Evolutionary conservation across 176 grass and related monocot genomes (phyloP).

Genomic region (Leersia perrieri): DNA sequence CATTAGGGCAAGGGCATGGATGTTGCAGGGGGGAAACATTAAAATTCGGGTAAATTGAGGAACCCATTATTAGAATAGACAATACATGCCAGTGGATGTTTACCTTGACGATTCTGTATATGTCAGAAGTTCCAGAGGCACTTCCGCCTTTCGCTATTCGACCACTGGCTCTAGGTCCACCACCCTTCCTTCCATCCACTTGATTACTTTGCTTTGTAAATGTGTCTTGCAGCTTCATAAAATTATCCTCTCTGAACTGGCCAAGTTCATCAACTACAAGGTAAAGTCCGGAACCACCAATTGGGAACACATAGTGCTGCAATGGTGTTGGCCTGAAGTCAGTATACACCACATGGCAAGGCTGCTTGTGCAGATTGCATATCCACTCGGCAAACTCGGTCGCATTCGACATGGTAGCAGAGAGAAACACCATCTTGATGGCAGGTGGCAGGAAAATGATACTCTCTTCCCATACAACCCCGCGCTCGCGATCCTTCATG

Average conservation of each 20-base stretch:
- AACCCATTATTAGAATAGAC: no score
- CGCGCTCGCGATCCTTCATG: constrained; percentile 97
- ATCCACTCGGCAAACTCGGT: constrained; percentile 99
- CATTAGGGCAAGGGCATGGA: not conserved
- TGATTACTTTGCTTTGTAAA: constrained; percentile 61
- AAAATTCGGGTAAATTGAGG: constrained; percentile 19
- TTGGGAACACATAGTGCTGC: constrained; percentile 94
- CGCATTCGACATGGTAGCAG: constrained; percentile 97
- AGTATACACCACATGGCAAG: constrained; percentile 95
- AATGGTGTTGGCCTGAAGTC: constrained; percentile 95
- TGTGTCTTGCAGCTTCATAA: constrained; percentile 79
- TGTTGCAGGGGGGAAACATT: not conserved
- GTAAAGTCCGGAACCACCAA: constrained; percentile 90
- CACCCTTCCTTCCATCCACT: constrained; percentile 49
- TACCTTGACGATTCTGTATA: constrained; percentile 91
- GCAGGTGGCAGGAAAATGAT: constrained; percentile 92
- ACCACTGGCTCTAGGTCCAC: constrained; percentile 55
- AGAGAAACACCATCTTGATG: constrained; percentile 99
- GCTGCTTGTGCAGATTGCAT: constrained; percentile 90
- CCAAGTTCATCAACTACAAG: constrained; percentile 93
- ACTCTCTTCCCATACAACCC: constrained; percentile 97
- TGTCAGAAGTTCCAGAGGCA: constrained; percentile 73
- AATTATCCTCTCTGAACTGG: constrained; percentile 97
- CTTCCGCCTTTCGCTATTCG: constrained; percentile 83
- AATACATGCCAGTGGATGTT: not conserved